These are phyloP conservation scores for Diplodia sapinea DNA, from an alignment of 2,329 filamentous ascomycete genomes.

Conservation along the genomic window DNA sequence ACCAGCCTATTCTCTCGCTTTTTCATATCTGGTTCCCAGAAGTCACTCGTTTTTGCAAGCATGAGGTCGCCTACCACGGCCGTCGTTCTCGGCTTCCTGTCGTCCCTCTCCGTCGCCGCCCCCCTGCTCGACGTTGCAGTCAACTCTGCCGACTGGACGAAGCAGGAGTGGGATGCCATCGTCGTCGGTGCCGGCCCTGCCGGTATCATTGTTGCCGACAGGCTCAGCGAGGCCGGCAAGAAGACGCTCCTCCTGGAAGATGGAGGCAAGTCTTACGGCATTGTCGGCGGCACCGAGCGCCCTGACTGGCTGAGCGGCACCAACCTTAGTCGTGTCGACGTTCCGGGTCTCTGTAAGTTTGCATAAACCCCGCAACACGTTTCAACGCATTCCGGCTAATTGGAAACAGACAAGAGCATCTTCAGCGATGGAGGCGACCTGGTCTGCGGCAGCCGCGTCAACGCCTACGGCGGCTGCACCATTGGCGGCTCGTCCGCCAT, in stretches of 20 bases:
- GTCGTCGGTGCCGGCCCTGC: slow-evolving; percentile 60
- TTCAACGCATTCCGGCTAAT: not conserved
- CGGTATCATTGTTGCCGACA: slow-evolving; percentile 59
- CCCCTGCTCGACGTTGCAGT: slow-evolving; percentile 11
- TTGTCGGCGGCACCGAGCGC: slow-evolving; percentile 55
- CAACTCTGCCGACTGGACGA: slow-evolving; percentile 20
- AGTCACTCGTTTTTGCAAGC: slow-evolving; percentile 25
- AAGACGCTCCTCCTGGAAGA: slow-evolving; percentile 60
- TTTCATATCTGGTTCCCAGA: not conserved
- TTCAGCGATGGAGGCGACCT: slow-evolving; percentile 52
- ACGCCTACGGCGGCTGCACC: slow-evolving; percentile 57
- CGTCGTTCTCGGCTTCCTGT: slow-evolving; percentile 16
- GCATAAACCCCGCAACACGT: not conserved
- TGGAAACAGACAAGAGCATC: slow-evolving; percentile 53
- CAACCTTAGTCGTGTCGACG: slow-evolving; percentile 58
- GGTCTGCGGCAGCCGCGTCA: slow-evolving; percentile 51
- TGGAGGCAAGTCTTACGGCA: slow-evolving; percentile 58
- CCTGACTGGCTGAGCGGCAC: slow-evolving; percentile 58
- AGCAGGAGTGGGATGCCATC: slow-evolving; percentile 40
- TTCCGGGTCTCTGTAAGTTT: slow-evolving; percentile 53
- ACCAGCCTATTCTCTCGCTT: not conserved
- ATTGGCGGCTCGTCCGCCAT: slow-evolving; percentile 61
- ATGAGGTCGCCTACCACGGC: slow-evolving; percentile 20
- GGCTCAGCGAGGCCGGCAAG: slow-evolving; percentile 59
- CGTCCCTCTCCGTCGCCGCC: slow-evolving; percentile 14